Evolutionary conservation across 2,329 filamentous ascomycete genomes (phyloP).

Genomic region (Chlorencoelia australis): DNA sequence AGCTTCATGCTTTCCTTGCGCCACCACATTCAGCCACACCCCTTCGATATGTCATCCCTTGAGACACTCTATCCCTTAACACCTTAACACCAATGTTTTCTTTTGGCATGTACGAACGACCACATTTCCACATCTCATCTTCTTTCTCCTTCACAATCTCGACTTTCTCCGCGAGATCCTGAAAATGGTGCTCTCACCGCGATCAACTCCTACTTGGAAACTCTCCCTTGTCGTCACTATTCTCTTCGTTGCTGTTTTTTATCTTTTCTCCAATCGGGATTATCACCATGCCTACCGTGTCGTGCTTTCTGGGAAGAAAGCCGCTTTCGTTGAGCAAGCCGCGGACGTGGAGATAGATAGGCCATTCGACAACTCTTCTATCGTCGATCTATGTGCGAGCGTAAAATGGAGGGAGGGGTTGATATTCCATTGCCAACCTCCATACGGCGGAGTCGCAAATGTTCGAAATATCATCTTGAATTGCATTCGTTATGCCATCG

Average conservation of each 20-base stretch:
- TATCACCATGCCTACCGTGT: constrained; percentile 4
- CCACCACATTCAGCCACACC: too few species aligned
- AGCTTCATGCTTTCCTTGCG: too few species aligned
- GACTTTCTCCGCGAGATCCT: not conserved
- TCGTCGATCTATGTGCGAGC: constrained; percentile 21
- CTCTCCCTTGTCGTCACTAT: constrained; percentile 9
- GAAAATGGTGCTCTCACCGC: constrained; percentile 2
- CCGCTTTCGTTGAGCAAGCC: constrained; percentile 10
- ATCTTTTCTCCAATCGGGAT: constrained; percentile 3
- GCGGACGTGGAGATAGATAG: constrained; percentile 16
- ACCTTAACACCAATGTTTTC: too few species aligned
- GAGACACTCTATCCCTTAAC: too few species aligned
- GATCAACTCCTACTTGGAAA: not conserved
- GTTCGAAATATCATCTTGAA: constrained; percentile 32
- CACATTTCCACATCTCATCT: not conserved
- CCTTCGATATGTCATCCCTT: too few species aligned
- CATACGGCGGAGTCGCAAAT: constrained; percentile 32
- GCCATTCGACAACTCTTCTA: constrained; percentile 9
- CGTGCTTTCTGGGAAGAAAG: constrained; percentile 4
- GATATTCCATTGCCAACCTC: constrained; percentile 31
- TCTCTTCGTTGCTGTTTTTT: not conserved
- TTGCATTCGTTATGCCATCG: constrained; percentile 32
- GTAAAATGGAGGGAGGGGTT: constrained; percentile 27
- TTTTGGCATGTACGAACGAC: not conserved
- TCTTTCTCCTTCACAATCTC: not conserved